Evolutionary conservation across 768 basidiomycete genomes (phyloP), one percentile per base, ranked within the genome.

Genomic region (Boletellus emodensis): DNA sequence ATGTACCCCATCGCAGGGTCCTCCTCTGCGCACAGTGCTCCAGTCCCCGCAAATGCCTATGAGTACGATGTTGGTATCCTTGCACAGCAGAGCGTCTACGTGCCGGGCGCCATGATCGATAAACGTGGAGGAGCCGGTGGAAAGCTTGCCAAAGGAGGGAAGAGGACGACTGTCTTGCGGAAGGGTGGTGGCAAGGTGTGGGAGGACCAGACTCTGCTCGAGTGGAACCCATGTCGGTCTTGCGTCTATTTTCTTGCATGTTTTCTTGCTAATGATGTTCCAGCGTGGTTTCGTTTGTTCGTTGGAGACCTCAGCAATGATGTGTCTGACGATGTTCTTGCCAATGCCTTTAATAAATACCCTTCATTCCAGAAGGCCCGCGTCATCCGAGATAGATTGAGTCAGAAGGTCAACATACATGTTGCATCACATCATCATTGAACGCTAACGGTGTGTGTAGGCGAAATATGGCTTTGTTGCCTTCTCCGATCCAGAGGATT

Each of bases 241-340:
- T 26, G 4, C 33, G 35, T 48, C 34, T 15, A 12, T n/a, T 41
- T 33, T 22, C 10, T 40, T 33, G 32, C 8, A 2, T 20, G 13
- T 10, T 39, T 41, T 20, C 2, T 8, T 6, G 59, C 55, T 59
- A 28, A 61, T 26, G 1, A 38, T 39, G 37, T 38, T 49, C 36
- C 12, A 95, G 94, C 90, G 13, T 97, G 94, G 94, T 99, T 95
- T 73, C 83, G 96, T 26, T 73, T 99, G 37, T 99, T 99, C 63
- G 94, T 98, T 18, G 96, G 96, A 37, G 95, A 99, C 69, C 79
- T 98, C 33, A 95, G 94, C 61, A 98, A 98, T 64, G 96, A 98
- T 70, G 94, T 98, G 37, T 94, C 92, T 44, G 96, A 98, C 63
- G 92, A 96, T 58, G 88, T 95, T 15, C 80, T 98, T 15, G 73